These are phyloP conservation scores for Tuctoria greenei DNA, from an alignment of 176 grass and related monocot species.

Conservation along the genomic window DNA sequence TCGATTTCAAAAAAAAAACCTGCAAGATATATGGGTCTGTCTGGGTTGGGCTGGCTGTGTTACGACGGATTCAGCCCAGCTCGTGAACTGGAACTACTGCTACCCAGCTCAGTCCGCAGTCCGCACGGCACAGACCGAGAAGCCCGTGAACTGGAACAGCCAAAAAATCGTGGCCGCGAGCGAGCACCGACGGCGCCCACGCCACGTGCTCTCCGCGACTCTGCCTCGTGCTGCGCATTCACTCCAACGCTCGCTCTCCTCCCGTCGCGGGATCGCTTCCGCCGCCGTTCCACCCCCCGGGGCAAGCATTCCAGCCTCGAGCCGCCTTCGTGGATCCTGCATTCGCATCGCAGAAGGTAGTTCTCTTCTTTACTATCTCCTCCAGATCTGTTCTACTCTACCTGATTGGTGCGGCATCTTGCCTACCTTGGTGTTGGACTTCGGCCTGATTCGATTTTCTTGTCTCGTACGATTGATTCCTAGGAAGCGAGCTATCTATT, in stretches of 20 bases:
- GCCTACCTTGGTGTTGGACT: neutral
- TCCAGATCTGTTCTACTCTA: neutral
- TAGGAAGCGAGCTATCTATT: neutral
- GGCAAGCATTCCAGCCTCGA: neutral
- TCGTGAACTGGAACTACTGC: too few relatives aligned
- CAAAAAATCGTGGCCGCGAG: neutral
- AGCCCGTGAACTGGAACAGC: too few relatives aligned
- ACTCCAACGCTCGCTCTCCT: neutral
- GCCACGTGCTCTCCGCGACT: neutral
- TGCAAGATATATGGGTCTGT: neutral
- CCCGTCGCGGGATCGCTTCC: neutral
- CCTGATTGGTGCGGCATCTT: neutral
- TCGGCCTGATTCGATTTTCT: neutral
- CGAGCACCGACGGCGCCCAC: neutral
- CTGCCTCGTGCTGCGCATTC: neutral
- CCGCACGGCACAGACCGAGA: neutral
- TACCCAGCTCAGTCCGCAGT: too few relatives aligned
- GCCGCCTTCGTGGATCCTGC: neutral
- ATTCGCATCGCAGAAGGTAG: constrained; percentile 22
- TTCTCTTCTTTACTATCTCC: neutral
- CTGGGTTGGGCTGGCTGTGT: neutral
- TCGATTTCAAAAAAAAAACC: too few relatives aligned
- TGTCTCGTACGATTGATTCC: neutral
- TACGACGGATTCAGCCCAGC: neutral
- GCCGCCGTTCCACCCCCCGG: neutral